A percentile compares a stretch with the other conserved stretches of the same genome.
phyloP scores from a whole-genome alignment of 1,284 basidiomycete genomes.

The Phellinidium pouzarii region DNA sequence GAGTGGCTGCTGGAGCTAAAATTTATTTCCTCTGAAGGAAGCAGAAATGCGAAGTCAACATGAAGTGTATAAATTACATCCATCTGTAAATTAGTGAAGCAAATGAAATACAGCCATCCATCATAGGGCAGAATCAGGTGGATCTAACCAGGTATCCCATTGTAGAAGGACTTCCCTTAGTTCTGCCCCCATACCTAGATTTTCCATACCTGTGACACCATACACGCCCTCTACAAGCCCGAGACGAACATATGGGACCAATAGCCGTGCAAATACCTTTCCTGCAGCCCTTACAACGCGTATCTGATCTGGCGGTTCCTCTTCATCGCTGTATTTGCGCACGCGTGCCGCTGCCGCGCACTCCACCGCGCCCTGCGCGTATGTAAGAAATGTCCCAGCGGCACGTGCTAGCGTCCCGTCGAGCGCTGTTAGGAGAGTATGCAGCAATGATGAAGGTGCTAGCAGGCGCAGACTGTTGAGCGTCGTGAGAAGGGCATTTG shows the following conservation, averaged over 20 bases:
- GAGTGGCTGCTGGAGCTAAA: conserved; percentile 4
- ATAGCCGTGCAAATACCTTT: conserved; percentile 47
- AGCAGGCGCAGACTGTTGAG: conserved; percentile 81
- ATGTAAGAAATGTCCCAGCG: conserved; percentile 38
- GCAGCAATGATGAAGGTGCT: conserved; percentile 56
- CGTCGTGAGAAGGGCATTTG: conserved; percentile 69
- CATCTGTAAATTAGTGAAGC: neutral
- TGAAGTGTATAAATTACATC: neutral
- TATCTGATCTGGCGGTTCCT: conserved; percentile 31
- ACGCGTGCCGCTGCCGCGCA: conserved; percentile 20
- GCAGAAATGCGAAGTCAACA: neutral
- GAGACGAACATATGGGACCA: conserved; percentile 62
- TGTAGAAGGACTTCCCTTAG: conserved; percentile 23
- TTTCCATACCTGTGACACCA: conserved; percentile 29
- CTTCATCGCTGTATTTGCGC: conserved; percentile 27
- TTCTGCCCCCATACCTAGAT: conserved; percentile 20
- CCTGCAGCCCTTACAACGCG: conserved; percentile 47
- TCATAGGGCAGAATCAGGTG: neutral
- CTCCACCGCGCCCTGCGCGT: conserved; percentile 31
- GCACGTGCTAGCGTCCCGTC: conserved; percentile 44
- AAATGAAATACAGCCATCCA: neutral
- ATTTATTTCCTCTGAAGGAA: conserved; percentile 5
- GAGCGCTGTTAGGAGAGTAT: conserved; percentile 40
- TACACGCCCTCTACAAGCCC: conserved; percentile 74
- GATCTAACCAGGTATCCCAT: conserved; percentile 28